These are phyloP conservation scores for Penicillium psychrofluorescens DNA, from an alignment of 495 filamentous ascomycete genomes.

Conservation along the genomic window DNA sequence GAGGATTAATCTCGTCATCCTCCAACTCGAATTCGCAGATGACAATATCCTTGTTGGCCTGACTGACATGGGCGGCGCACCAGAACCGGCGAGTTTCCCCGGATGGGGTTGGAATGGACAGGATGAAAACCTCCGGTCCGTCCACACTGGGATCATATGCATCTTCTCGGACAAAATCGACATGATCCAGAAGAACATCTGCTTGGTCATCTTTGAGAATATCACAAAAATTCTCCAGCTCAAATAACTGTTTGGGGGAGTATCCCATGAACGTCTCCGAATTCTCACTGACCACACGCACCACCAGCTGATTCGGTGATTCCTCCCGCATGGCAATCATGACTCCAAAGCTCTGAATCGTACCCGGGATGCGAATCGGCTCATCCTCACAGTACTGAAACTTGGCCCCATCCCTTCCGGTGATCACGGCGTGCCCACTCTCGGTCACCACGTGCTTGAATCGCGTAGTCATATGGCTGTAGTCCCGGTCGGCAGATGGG, in stretches of 20 bases:
- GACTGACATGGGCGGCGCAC: slow-evolving; percentile 79
- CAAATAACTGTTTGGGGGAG: slow-evolving; percentile 70
- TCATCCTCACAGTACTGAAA: slow-evolving; percentile 88
- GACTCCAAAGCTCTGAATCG: slow-evolving; percentile 80
- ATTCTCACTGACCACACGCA: slow-evolving; percentile 85
- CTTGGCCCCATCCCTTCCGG: slow-evolving; percentile 61
- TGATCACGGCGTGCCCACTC: slow-evolving; percentile 79
- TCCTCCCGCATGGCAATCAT: slow-evolving; percentile 73
- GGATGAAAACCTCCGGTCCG: slow-evolving; percentile 80
- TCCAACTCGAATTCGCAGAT: slow-evolving; percentile 93
- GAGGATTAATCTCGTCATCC: slow-evolving; percentile 67
- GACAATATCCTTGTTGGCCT: slow-evolving; percentile 57
- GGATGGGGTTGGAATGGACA: slow-evolving; percentile 54
- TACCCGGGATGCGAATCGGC: slow-evolving; percentile 85
- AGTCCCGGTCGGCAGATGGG: slow-evolving; percentile 18
- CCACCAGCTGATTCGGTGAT: slow-evolving; percentile 55
- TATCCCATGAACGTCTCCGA: slow-evolving; percentile 70
- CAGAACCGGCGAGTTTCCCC: slow-evolving; percentile 61
- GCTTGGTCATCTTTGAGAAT: slow-evolving; percentile 77
- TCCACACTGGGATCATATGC: slow-evolving; percentile 58
- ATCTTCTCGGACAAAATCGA: slow-evolving; percentile 81
- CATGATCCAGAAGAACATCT: slow-evolving; percentile 75
- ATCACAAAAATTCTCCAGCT: slow-evolving; percentile 65
- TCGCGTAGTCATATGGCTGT: slow-evolving; percentile 53
- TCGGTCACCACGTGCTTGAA: slow-evolving; percentile 77